Conservation (phyloP, 2,329 filamentous ascomycete species). For the Pseudopyrenochaeta lycopersici region DNA sequence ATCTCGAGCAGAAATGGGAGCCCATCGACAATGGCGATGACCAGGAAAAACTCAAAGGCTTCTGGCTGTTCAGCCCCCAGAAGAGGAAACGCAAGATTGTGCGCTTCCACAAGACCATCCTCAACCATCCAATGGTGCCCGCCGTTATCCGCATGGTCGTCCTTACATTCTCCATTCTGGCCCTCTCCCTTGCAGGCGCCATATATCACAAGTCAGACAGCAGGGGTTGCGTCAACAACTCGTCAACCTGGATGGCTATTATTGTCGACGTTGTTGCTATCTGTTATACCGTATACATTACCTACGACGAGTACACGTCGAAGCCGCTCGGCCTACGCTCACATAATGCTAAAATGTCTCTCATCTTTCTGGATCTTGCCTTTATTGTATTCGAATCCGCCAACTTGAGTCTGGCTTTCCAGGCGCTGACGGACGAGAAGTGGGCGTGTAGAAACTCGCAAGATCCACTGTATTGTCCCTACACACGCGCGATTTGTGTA, state of each 20-base stretch:
- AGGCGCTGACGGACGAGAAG: slow-evolving; percentile 72
- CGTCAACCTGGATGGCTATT: slow-evolving; percentile 86
- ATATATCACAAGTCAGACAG: slow-evolving; percentile 67
- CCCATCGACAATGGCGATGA: slow-evolving; percentile 63
- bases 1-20: slow-evolving; percentile 61
- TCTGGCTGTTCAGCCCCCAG: slow-evolving; percentile 57
- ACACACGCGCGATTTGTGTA: slow-evolving; percentile 61
- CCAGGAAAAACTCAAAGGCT: slow-evolving; percentile 57
- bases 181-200: slow-evolving; percentile 78
- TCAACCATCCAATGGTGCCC: slow-evolving; percentile 86
- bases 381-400: slow-evolving; percentile 98
- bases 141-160: slow-evolving; percentile 83
- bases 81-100: slow-evolving; percentile 64
- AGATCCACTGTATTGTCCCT: slow-evolving; percentile 29
- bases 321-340: slow-evolving; percentile 89
- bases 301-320: slow-evolving; percentile 94
- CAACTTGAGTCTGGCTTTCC: slow-evolving; percentile 89
- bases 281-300: slow-evolving; percentile 91
- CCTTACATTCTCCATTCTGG: slow-evolving; percentile 81
- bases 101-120: slow-evolving; percentile 72
- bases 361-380: slow-evolving; percentile 90
- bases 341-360: slow-evolving; percentile 83
- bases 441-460: slow-evolving; percentile 57
- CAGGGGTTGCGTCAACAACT: slow-evolving; percentile 53
- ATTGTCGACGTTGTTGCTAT: slow-evolving; percentile 88